Conservation (phyloP, 352 stramenopile genomes). For the Pythium biforme region DNA sequence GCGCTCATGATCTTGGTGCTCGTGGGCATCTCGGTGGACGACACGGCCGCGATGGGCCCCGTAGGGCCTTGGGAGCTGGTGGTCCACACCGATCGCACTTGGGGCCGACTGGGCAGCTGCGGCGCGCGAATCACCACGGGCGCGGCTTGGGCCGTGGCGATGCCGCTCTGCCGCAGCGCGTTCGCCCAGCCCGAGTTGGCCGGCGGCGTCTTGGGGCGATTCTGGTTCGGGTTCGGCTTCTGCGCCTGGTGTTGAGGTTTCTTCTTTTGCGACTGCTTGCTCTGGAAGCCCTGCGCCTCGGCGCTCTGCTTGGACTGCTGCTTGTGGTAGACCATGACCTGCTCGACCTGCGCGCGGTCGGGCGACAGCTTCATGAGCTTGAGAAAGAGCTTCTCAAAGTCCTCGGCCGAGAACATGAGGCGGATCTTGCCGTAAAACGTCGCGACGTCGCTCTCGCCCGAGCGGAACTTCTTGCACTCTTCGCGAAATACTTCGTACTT, state of each 20-base stretch:
- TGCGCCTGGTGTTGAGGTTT: constrained; percentile 31
- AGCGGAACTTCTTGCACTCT: constrained; percentile 68
- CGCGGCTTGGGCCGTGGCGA: constrained; percentile 23
- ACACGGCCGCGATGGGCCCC: constrained; percentile 18
- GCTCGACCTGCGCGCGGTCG: constrained; percentile 59
- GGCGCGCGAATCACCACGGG: constrained; percentile 24
- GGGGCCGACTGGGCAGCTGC: constrained; percentile 16
- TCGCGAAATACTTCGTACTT: constrained; percentile 86
- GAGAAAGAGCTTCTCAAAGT: constrained; percentile 75
- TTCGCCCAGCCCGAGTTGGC: constrained; percentile 64
- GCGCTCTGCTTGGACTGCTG: constrained; percentile 41
- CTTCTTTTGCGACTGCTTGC: constrained; percentile 35
- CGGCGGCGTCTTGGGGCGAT: constrained; percentile 39
- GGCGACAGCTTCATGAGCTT: constrained; percentile 74
- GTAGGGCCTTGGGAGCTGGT: constrained; percentile 16
- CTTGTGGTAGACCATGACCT: constrained; percentile 64
- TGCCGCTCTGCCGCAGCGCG: constrained; percentile 65
- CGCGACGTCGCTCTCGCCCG: constrained; percentile 52
- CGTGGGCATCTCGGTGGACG: constrained; percentile 25
- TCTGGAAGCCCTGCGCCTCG: constrained; percentile 45
- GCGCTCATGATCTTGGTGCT: constrained; percentile 69
- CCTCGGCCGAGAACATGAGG: constrained; percentile 54
- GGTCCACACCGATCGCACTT: constrained; percentile 24
- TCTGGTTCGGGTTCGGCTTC: constrained; percentile 28
- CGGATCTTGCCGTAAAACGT: constrained; percentile 76